phyloP scores from a whole-genome alignment of 768 basidiomycete species.

The Pleurotus sapidus region DNA sequence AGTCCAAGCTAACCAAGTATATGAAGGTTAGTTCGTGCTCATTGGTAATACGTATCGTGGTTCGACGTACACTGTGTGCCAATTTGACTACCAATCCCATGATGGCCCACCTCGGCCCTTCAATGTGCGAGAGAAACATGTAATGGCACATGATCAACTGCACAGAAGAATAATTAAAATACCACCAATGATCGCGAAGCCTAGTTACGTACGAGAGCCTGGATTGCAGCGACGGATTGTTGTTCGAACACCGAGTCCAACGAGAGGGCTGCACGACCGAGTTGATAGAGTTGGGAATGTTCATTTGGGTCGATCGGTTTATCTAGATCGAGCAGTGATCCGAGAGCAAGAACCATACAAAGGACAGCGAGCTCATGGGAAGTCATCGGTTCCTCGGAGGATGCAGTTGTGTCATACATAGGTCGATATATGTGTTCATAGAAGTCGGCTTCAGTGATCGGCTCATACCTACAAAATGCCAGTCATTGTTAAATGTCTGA shows the following conservation, averaged over 20 bases:
- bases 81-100: slow-evolving; percentile 73
- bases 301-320: slow-evolving; percentile 50
- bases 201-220: slow-evolving; percentile 51
- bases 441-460: slow-evolving; percentile 60
- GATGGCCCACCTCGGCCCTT: slow-evolving; percentile 62
- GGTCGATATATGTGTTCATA: slow-evolving; percentile 48
- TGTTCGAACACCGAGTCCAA: slow-evolving; percentile 65
- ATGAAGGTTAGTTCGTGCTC: slow-evolving; percentile 12
- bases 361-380: slow-evolving; percentile 58
- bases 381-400: slow-evolving; percentile 35
- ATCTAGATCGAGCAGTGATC: slow-evolving; percentile 59
- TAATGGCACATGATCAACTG: slow-evolving; percentile 59
- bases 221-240: slow-evolving; percentile 59
- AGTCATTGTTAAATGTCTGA: neutral
- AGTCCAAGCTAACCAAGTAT: slow-evolving; percentile 50
- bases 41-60: slow-evolving; percentile 14
- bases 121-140: slow-evolving; percentile 50
- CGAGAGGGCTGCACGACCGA: slow-evolving; percentile 56
- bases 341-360: slow-evolving; percentile 63
- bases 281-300: slow-evolving; percentile 57
- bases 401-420: slow-evolving; percentile 44
- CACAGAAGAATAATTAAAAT: no score
- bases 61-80: slow-evolving; percentile 56
- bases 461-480: slow-evolving; percentile 50
- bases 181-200: no score